These are phyloP conservation scores for Monosporascus sp. DNA, from an alignment of 2,329 filamentous ascomycete species.

Conservation along the genomic window DNA sequence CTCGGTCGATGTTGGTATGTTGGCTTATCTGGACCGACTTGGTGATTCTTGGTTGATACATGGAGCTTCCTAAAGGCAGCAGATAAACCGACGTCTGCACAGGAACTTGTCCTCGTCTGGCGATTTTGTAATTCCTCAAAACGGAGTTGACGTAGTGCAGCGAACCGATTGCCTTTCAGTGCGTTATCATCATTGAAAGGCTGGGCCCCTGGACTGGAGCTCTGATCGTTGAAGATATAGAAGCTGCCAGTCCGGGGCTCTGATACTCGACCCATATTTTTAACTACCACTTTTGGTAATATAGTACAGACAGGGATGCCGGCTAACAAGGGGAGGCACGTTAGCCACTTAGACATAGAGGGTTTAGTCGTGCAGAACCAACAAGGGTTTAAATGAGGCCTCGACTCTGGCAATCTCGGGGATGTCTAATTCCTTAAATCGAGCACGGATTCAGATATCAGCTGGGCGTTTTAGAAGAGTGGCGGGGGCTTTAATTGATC, in stretches of 20 bases:
- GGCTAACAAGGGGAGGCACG: neutral
- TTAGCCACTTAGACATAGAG: constrained; percentile 13
- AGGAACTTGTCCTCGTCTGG: constrained; percentile 10
- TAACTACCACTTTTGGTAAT: constrained; percentile 9
- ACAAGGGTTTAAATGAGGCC: constrained; percentile 18
- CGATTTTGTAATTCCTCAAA: constrained; percentile 25
- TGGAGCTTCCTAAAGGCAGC: constrained; percentile 30
- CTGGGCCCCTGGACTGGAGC: constrained; percentile 16
- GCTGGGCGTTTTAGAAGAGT: neutral
- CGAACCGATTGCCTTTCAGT: constrained; percentile 7
- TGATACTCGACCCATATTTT: constrained; percentile 17
- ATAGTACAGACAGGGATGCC: constrained; percentile 12
- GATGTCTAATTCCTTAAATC: neutral
- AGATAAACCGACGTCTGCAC: constrained; percentile 21
- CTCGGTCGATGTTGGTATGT: constrained; percentile 12
- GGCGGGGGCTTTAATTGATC: no score
- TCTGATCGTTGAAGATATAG: constrained; percentile 22
- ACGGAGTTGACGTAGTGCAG: constrained; percentile 24
- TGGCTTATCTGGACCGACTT: constrained; percentile 9
- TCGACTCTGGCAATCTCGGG: constrained; percentile 6
- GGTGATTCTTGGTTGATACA: constrained; percentile 8
- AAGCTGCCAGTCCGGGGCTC: constrained; percentile 11
- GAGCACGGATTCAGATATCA: constrained; percentile 13
- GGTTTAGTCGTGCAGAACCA: constrained; percentile 12
- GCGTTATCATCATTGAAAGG: constrained; percentile 5